Conservation (phyloP, 768 basidiomycete species). For the Mycena olivaceomarginata region DNA sequence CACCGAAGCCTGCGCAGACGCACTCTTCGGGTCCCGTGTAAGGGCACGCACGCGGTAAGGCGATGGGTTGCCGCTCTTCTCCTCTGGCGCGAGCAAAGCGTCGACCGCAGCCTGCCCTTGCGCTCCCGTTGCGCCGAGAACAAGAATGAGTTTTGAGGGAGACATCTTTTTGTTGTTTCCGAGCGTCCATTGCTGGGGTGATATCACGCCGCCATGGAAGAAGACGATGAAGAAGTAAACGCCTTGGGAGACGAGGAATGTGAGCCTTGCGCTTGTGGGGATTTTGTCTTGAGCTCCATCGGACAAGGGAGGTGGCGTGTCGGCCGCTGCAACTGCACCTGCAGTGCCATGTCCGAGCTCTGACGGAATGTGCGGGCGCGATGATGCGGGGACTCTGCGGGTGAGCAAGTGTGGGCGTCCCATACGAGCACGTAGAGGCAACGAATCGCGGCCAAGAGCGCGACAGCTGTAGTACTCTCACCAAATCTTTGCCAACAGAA, state of each 20-base stretch:
- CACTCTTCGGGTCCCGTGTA: not conserved
- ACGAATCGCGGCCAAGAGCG: not conserved
- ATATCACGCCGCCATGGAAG: not conserved
- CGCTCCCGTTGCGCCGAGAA: not conserved
- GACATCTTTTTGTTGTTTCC: not conserved
- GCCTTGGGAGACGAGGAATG: not conserved
- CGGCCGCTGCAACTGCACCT: not conserved
- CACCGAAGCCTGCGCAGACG: constrained; percentile 54
- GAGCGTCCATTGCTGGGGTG: not conserved
- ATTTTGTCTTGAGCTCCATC: not conserved
- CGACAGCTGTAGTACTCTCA: not conserved
- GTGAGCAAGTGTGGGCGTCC: not conserved
- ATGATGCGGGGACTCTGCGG: not conserved
- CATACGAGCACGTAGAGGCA: not conserved
- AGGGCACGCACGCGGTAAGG: constrained; percentile 7
- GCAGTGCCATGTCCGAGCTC: too few relatives aligned
- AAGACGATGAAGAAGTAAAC: not conserved
- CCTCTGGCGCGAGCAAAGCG: not conserved
- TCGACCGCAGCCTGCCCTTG: constrained; percentile 2
- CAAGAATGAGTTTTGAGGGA: constrained; percentile 1
- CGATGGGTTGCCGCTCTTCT: not conserved
- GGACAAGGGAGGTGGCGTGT: not conserved
- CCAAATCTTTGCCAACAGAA: too few relatives aligned
- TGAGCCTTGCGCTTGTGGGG: not conserved
- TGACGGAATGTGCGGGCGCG: not conserved